Base-by-base conservation (phyloP, 306 rosid species). In the Casuarina equisetifolia region DNA sequence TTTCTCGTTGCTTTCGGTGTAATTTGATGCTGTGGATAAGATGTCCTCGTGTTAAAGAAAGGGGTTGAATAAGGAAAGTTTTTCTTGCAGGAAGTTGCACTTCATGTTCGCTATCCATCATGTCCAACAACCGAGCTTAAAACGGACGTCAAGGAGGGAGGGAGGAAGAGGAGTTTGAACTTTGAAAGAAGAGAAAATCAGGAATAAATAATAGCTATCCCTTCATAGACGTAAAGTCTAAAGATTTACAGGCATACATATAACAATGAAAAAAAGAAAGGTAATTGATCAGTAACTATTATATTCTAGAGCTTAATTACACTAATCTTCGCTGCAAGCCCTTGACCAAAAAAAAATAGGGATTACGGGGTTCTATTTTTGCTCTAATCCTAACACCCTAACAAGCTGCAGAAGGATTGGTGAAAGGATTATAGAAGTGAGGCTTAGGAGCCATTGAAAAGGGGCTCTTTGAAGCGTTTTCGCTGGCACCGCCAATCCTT, bases 361-460 rank as follows among this genome's bases (percentile, higher is more conserved):
- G 92, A 84, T 72, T 77, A 67, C 32, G 79, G 78, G 74, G 79
- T 74, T 44, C 1, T 4, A 17, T 10, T 9, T 58, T 17, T 52
- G 42, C 35, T 36, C 74, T 62, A 76, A 67, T 49, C 74, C 72
- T 73, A 73, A 78, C 64, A 39, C 51, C 77, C 70, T 84, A 93
- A 80, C 97, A 95, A 59, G 99, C 97, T 3, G 99, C 97, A 1
- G 97, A 89, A 58, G 97, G 89, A 87, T 89, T 91, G 74, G 90
- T 69, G 87, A 91, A 92, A 74, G 90, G 90, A 54, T 85, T 87
- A 51, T 78, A 95, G 80, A 92, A 92, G 82, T 85, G 93, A 69
- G 92, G 82, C 76, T 88, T 92, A 0, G 92, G 81, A 79, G 97
- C 77, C 77, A 90, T 77, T 2, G 94, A 83, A 79, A 92, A 90